Percentiles rank a stretch among this genome's conserved stretches.
Conservation (phyloP, 2,329 filamentous ascomycete genomes). For the Colletotrichum abscissum region DNA sequence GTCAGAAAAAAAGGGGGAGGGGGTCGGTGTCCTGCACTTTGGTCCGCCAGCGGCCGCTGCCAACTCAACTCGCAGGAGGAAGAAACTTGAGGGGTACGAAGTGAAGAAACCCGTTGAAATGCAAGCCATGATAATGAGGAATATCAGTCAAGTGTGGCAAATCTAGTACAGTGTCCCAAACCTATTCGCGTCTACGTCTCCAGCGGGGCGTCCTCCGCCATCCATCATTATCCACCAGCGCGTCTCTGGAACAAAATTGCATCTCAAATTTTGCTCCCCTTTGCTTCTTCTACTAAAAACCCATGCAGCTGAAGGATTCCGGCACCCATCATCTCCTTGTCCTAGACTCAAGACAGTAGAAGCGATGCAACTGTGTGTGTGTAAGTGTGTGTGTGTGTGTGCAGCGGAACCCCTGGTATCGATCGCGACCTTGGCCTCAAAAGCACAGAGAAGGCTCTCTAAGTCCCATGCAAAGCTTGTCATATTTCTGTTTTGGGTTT, state of each 20-base stretch:
- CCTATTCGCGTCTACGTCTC: no score
- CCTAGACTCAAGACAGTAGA: neutral
- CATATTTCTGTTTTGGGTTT: neutral
- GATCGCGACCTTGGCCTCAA: neutral
- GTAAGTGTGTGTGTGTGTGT: neutral
- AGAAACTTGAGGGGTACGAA: no score
- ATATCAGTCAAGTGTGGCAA: no score
- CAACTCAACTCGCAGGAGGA: no score
- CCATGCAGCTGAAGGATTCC: neutral
- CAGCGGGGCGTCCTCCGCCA: no score
- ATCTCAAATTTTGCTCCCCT: neutral
- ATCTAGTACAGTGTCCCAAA: no score
- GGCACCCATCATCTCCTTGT: neutral
- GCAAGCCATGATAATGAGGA: no score
- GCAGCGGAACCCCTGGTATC: neutral
- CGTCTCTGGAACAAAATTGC: no score
- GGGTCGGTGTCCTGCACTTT: neutral
- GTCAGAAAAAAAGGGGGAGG: neutral
- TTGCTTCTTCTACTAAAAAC: neutral
- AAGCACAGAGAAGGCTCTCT: neutral
- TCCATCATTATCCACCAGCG: no score
- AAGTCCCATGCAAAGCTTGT: neutral
- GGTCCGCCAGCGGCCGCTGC: no score
- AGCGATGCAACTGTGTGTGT: neutral
- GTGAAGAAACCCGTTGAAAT: no score